Conservation (phyloP, 2,329 filamentous ascomycete genomes). For the Triangularia setosa region DNA sequence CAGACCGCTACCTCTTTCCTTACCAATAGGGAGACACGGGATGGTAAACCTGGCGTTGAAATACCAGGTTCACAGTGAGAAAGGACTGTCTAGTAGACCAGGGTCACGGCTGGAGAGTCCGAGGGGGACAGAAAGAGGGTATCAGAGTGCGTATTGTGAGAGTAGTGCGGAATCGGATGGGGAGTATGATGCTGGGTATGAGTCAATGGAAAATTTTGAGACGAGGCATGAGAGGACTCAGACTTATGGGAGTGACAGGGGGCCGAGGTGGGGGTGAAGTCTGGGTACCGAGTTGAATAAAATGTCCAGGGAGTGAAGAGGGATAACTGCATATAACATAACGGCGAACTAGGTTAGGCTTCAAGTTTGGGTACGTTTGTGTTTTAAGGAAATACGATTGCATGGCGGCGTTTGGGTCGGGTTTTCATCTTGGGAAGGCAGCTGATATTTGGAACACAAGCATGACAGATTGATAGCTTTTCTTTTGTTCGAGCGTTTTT, state of each 20-base stretch:
- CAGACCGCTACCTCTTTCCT: background rate
- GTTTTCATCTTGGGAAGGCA: background rate
- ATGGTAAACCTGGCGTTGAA: background rate
- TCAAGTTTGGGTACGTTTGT: background rate
- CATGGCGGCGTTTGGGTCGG: background rate
- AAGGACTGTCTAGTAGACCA: background rate
- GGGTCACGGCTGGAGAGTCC: too few species aligned
- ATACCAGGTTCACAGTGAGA: background rate
- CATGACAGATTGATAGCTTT: too few species aligned
- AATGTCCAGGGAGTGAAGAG: background rate
- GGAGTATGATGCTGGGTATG: background rate
- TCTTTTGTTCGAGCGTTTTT: too few species aligned
- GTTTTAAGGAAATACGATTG: background rate
- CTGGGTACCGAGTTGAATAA: too few species aligned
- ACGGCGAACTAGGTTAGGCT: background rate
- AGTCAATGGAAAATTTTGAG: background rate
- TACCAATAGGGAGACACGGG: background rate
- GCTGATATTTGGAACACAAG: too few species aligned
- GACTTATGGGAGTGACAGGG: background rate
- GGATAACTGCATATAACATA: background rate
- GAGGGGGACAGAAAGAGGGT: background rate
- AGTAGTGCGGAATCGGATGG: background rate
- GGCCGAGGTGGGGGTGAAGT: background rate
- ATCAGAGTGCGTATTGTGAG: background rate
- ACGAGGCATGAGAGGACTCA: background rate